A percentile compares a stretch with the other conserved stretches of the same genome.
Conservation (phyloP, 768 basidiomycete genomes). For the Lactarius psammicola region DNA sequence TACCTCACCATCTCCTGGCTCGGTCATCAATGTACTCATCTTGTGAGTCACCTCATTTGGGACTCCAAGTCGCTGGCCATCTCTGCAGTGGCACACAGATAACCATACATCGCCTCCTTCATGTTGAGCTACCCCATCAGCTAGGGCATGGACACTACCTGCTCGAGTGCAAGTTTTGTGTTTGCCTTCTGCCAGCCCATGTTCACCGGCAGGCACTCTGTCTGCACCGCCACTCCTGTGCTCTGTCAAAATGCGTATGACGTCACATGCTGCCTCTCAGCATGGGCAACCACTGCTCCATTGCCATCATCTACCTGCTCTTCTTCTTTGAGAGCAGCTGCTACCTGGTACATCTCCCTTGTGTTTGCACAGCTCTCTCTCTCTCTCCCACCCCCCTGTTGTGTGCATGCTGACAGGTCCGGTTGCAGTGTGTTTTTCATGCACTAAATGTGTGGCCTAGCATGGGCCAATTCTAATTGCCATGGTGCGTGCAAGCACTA, state of each 20-base stretch:
- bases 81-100: conserved; percentile 56
- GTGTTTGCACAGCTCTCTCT: too few relatives aligned
- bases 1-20: too few relatives aligned
- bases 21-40: too few relatives aligned
- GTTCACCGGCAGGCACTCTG: conserved; percentile 61
- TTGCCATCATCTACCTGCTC: conserved; percentile 60
- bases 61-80: too few relatives aligned
- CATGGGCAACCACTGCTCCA: conserved; percentile 47
- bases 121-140: conserved; percentile 71
- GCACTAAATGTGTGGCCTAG: conserved; percentile 62
- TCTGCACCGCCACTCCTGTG: conserved; percentile 56
- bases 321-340: conserved; percentile 80
- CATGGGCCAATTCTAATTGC: conserved; percentile 61
- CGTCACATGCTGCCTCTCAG: conserved; percentile 51
- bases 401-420: neutral
- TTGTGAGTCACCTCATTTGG: too few relatives aligned
- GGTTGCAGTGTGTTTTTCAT: conserved; percentile 54
- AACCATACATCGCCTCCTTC: conserved; percentile 53
- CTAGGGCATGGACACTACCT: conserved; percentile 51
- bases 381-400: neutral
- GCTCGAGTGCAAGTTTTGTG: conserved; percentile 55
- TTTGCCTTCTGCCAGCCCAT: conserved; percentile 75
- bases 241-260: conserved; percentile 64
- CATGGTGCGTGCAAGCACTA: conserved; percentile 41
- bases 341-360: conserved; percentile 46